Percentiles rank a stretch among this genome's conserved stretches.
Evolutionary conservation across 345 rosid genomes (phyloP).

Genomic region (Dimocarpus longan): DNA sequence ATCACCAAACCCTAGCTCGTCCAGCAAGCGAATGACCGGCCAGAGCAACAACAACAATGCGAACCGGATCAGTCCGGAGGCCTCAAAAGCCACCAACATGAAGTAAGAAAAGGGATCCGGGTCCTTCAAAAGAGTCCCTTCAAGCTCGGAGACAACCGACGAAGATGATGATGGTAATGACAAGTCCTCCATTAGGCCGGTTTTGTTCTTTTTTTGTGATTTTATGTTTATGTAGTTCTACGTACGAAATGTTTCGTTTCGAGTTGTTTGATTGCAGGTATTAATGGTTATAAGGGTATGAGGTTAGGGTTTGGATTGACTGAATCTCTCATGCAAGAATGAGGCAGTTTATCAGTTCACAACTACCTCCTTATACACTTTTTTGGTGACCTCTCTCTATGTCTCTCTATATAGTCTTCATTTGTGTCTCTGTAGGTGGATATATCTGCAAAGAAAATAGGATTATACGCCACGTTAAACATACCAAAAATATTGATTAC

Average conservation of each 20-base stretch:
- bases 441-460: slow-evolving; percentile 39
- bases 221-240: neutral
- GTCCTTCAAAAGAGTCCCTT: slow-evolving; percentile 71
- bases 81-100: slow-evolving; percentile 90
- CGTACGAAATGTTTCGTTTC: neutral
- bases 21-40: slow-evolving; percentile 69
- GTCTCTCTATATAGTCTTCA: neutral
- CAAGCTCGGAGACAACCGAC: slow-evolving; percentile 74
- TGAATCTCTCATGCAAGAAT: slow-evolving; percentile 31
- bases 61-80: slow-evolving; percentile 81
- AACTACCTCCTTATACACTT: slow-evolving; percentile 44
- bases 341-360: slow-evolving; percentile 69
- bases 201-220: neutral
- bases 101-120: slow-evolving; percentile 71
- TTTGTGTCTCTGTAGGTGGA: slow-evolving; percentile 24
- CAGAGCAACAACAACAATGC: slow-evolving; percentile 51
- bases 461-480: slow-evolving; percentile 48
- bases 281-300: slow-evolving; percentile 16
- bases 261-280: slow-evolving; percentile 20
- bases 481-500: slow-evolving; percentile 54
- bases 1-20: slow-evolving; percentile 45
- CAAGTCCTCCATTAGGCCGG: slow-evolving; percentile 41
- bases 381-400: neutral
- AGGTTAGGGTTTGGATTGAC: slow-evolving; percentile 47
- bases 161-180: slow-evolving; percentile 24